Percentiles rank a stretch among this genome's conserved stretches.
Conservation (phyloP, 2,329 filamentous ascomycete genomes). For the Aspergillus sp. region DNA sequence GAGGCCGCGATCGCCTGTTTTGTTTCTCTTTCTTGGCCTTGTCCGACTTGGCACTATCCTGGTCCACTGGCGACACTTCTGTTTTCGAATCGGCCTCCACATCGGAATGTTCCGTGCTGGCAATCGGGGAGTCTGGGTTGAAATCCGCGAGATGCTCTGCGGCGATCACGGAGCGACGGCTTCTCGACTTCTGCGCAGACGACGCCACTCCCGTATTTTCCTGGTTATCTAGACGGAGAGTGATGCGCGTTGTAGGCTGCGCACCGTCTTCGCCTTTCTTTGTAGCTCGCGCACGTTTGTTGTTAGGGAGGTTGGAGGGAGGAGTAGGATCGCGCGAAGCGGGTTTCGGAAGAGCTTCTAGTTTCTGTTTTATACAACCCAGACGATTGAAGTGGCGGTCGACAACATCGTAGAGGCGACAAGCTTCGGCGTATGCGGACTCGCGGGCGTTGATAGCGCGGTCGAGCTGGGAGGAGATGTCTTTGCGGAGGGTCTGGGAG, state of each 20-base stretch:
- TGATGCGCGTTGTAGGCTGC: constrained; percentile 33
- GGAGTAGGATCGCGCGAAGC: constrained; percentile 59
- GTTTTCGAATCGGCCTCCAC: constrained; percentile 30
- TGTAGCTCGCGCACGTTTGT: constrained; percentile 35
- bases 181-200: constrained; percentile 30
- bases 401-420: constrained; percentile 53
- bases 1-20: constrained; percentile 17
- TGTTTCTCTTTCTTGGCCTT: constrained; percentile 42
- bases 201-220: constrained; percentile 3
- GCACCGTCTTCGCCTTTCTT: constrained; percentile 33
- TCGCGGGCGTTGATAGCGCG: constrained; percentile 53
- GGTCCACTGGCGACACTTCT: constrained; percentile 9
- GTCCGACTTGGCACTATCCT: constrained; percentile 7
- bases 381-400: constrained; percentile 55
- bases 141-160: constrained; percentile 32
- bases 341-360: constrained; percentile 57
- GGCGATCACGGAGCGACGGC: constrained; percentile 30
- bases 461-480: constrained; percentile 54
- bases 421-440: constrained; percentile 53
- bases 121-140: constrained; percentile 42
- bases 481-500: constrained; percentile 47
- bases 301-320: constrained; percentile 24
- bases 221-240: constrained; percentile 34
- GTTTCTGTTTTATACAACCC: constrained; percentile 56
- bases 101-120: constrained; percentile 43